Evolutionary conservation across 345 rosid genomes (phyloP).

Genomic region (Populus nigra): DNA sequence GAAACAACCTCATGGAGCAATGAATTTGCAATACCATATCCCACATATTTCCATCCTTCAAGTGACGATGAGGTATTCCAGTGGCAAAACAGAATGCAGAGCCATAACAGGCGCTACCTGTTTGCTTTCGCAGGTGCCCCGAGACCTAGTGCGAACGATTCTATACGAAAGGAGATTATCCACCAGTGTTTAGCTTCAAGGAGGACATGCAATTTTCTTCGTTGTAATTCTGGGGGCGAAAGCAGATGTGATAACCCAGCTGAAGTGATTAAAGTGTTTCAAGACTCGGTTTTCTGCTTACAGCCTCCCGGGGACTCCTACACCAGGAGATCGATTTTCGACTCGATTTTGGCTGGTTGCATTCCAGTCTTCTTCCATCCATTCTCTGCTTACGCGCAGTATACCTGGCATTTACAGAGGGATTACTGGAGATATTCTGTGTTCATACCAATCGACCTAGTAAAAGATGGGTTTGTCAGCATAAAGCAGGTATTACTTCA

Average conservation of each 20-base stretch:
- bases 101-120: conserved; percentile 1
- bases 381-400: conserved; percentile 20
- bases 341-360: conserved; percentile 19
- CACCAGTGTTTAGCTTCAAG: conserved; percentile 9
- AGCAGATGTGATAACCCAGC: conserved; percentile 15
- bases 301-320: conserved; percentile 24
- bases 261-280: conserved; percentile 16
- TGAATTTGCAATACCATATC: conserved; percentile 25
- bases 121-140: conserved; percentile 13
- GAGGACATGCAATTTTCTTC: conserved; percentile 10
- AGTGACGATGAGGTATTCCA: neutral
- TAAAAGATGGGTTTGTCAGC: conserved; percentile 7
- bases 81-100: conserved; percentile 18
- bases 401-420: conserved; percentile 16
- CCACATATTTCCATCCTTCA: conserved; percentile 21
- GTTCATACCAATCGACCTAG: conserved; percentile 10
- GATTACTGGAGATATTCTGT: conserved; percentile 18
- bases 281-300: conserved; percentile 18
- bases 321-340: conserved; percentile 19
- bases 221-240: neutral
- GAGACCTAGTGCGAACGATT: neutral
- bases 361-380: conserved; percentile 29
- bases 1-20: conserved; percentile 21
- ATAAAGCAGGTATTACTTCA: conserved; percentile 7
- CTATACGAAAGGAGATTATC: conserved; percentile 15